Base-by-base conservation (phyloP, 345 rosid genomes). In the Brassica rapa region DNA sequence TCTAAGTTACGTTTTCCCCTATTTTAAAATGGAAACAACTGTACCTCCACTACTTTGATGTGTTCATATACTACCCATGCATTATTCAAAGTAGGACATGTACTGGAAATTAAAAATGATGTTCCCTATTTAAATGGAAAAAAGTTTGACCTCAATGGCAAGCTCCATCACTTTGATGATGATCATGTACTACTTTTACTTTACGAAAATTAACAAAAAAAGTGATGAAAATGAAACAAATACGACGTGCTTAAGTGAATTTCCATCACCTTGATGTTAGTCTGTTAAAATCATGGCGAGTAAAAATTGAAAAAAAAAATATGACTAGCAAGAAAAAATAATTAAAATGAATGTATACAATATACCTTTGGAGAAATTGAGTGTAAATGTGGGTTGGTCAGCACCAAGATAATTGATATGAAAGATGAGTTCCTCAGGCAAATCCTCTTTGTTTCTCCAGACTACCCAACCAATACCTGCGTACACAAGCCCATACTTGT, bases 391-490 rank as follows among this genome's bases (percentile, higher is more conserved):
- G 72, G 90, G 90, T 78, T 84, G 90, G 80, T 87, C 90, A 61
- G 90, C 69, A 27, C 90, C 90, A 53, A 87, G 89, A 71, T 87
- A 87, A 65, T 87, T 87, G 43, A 87, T 87, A 69, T 87, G 91
- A 79, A 88, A 86, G 66, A 88, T 86, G 39, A 88, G 89, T 29
- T 86, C 91, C 30, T 88, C 91, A 62, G 91, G 91, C 84, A 86
- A 81, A 71, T 88, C 88, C 11, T 83, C 86, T 72, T 88, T 88
- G 88, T 66, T 86, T 81, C 91, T 86, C 91, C 91, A 88, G 14
- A 88, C 76, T 11, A 71, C 88, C 91, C 91, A 88, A 6, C 91
- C 91, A 80, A 88, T 84, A 2, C 91, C 91, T 25, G 91, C 89
- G 27, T 88, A 88, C 61, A 88, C 91, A 46, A 86, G 86, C 3